Base-by-base conservation (phyloP, 2,329 filamentous ascomycete genomes). In the Fusarium decemcellulare region DNA sequence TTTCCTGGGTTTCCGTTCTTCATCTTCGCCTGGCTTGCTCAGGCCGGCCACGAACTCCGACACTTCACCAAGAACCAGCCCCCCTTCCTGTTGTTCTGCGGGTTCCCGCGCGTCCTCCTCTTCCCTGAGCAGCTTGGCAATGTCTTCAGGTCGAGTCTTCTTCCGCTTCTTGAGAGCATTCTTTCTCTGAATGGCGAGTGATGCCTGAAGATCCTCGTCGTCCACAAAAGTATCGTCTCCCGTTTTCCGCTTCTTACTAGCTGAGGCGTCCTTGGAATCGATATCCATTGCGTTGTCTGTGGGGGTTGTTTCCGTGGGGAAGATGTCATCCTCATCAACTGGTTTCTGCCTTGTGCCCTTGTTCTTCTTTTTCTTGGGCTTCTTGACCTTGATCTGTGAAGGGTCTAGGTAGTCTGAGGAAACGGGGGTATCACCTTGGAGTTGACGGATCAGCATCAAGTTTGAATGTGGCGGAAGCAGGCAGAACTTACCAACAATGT, bases 61-160 rank as follows among this genome's bases (percentile, higher is more conserved):
- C 1, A 95, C 97, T 77, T 98, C 96, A 65, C 98, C 95, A 61
- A 99, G 95, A n/a, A 98, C 88, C 2, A 99, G 84, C 2, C 94
- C 95, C 32, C 81, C 82, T 3, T 74, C 77, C 42, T 81, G 77
- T 6, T 63, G 71, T 29, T 76, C 78, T 8, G 75, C 73, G 3
- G 84, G 84, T 36, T 86, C 84, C 10, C 81, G 76, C 5, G 88
- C 84, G 0, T 86, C 82, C 27, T 87, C 86, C 52, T 91, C 89
- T 32, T 90, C 87, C 18, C 90, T 91, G 40, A 99, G 83, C 75
- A 96, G 92, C 69, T 91, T 90, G 16, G 93, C 95, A 65, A 99
- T 86, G 71, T 98, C 96, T 76, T 96, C 94, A 0, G 95, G 94
- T 37, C 93, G 90, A 32, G 89, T 87, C 82, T 91, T 94, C 84